These are phyloP conservation scores for Chenopodium album DNA, from an alignment of 148 eudicot species.

Conservation along the genomic window DNA sequence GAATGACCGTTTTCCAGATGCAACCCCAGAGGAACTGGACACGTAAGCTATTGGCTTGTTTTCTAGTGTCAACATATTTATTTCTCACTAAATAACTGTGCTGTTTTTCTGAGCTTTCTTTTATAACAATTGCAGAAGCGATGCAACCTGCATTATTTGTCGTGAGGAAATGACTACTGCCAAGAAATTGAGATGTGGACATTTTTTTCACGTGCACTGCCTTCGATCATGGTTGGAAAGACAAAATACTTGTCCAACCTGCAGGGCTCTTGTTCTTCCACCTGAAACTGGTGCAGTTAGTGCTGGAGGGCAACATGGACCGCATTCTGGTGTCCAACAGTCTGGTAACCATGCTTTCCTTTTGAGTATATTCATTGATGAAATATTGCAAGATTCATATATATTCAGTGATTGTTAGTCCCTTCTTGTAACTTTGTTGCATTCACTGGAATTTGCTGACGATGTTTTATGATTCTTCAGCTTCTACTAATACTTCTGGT, in stretches of 20 bases:
- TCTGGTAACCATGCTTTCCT: slow-evolving; percentile 43
- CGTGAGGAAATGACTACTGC: slow-evolving; percentile 99
- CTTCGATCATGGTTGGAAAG: slow-evolving; percentile 98
- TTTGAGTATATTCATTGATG: not conserved
- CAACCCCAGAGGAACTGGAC: slow-evolving; percentile 81
- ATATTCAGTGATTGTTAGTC: not conserved
- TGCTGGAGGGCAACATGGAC: slow-evolving; percentile 44
- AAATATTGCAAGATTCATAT: not conserved
- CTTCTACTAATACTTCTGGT: slow-evolving; percentile 43
- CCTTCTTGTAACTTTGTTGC: not conserved
- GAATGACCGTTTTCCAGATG: slow-evolving; percentile 99
- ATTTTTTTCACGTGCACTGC: slow-evolving; percentile 96
- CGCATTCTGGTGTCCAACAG: slow-evolving; percentile 51
- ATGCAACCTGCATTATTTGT: slow-evolving; percentile 95
- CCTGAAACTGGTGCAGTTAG: slow-evolving; percentile 64
- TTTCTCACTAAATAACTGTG: not conserved
- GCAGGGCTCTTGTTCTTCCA: slow-evolving; percentile 97
- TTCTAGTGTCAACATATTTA: not conserved
- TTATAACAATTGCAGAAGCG: slow-evolving; percentile 58
- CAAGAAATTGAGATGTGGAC: slow-evolving; percentile 87
- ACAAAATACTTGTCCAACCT: slow-evolving; percentile 96
- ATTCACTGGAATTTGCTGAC: slow-evolving; percentile 1
- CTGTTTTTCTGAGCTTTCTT: slow-evolving; percentile 20
- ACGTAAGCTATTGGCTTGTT: slow-evolving; percentile 45
- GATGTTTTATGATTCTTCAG: slow-evolving; percentile 20